Evolutionary conservation across 352 stramenopile genomes (phyloP), one percentile per base, ranked within the genome.

Genomic region (Phytopythium kandeliae): DNA sequence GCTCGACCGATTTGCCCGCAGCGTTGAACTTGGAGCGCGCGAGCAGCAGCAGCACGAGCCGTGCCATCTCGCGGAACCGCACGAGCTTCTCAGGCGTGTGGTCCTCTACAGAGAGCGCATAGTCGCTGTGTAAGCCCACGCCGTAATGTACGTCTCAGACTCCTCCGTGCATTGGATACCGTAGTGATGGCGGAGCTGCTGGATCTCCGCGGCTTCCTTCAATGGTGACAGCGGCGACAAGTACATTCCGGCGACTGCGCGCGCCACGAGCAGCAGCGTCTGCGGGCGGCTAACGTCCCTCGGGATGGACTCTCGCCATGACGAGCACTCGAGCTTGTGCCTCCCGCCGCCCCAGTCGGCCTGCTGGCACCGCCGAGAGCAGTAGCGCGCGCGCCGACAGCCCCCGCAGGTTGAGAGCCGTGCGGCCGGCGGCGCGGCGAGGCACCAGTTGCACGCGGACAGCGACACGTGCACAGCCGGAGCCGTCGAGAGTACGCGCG

Each of bases 351-450:
- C 24, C 80, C 78, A 92, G 49, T 89, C 80, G 24, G 28, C 54
- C 40, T 78, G 71, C 56, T 89, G 80, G 58, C 80, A 92, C 13
- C n/a, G 24, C 24, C 75, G 74, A 28, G 67, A 80, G 58, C 80
- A 92, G 46, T 89, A 92, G 31, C 70, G 64, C 63, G 74, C 61
- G 36, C 60, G 62, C n/a, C 68, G 66, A 48, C 78, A 92, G 37
- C 77, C 69, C 43, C 74, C 61, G 45, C 80, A 92, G 34, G 69
- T 66, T 36, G 55, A 71, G 13, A 17, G 44, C 25, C n/a, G 7
- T 8, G 38, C 40, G 52, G 28, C 4, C 28, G 28, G 4, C 9
- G 2, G 10, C 21, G 33, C 9, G 19, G 13, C 31, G 25, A 87
- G 76, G 57, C 78, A 89, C 67, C 62, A 79, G 54, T 69, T 65